Conservation (phyloP, 2,329 filamentous ascomycete species). For the Cryphonectria naterciae region DNA sequence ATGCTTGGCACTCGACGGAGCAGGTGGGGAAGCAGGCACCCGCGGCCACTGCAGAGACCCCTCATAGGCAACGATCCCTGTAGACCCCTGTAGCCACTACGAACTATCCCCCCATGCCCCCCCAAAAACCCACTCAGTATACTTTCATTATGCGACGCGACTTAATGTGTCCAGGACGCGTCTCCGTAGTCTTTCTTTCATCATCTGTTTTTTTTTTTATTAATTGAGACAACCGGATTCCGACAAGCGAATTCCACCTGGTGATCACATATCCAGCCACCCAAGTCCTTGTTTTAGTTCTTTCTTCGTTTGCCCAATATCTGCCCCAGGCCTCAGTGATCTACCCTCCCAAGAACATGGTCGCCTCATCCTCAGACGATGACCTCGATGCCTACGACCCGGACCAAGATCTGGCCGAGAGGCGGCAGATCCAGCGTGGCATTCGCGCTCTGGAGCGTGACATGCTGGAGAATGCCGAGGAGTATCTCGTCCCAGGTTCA, state of each 20-base stretch:
- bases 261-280: neutral
- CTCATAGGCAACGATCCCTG: neutral
- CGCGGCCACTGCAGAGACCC: neutral
- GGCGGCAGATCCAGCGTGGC: constrained; percentile 70
- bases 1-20: neutral
- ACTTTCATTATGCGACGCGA: neutral
- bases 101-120: neutral
- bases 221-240: neutral
- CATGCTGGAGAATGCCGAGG: constrained; percentile 69
- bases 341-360: neutral
- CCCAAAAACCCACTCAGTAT: neutral
- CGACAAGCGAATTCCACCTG: neutral
- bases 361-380: constrained; percentile 33
- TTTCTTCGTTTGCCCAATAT: neutral
- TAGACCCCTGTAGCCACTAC: neutral
- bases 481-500: constrained; percentile 70
- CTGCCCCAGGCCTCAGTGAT: neutral
- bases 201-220: neutral
- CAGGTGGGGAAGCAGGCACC: neutral
- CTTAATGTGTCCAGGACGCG: neutral
- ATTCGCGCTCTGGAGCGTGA: constrained; percentile 69
- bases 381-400: constrained; percentile 70
- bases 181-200: neutral
- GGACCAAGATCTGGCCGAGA: constrained; percentile 76
- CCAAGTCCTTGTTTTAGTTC: neutral